Percentiles rank a stretch among this genome's conserved stretches.
phyloP scores from a whole-genome alignment of 2,329 filamentous ascomycete species.

The Teratosphaeria epicoccoides region DNA sequence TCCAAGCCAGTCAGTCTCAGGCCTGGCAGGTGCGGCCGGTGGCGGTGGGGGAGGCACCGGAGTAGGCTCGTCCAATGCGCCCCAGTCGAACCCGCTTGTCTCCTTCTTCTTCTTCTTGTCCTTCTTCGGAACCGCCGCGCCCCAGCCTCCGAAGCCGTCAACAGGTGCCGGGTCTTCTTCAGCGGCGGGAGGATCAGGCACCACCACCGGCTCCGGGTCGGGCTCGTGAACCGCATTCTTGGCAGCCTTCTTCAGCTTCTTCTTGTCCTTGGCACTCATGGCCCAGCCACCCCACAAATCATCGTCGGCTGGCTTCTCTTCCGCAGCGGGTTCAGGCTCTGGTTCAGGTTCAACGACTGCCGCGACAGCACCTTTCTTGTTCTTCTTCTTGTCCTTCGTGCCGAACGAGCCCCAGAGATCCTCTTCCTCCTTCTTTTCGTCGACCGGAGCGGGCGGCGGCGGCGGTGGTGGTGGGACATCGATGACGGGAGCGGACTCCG shows the following conservation, averaged over 20 bases:
- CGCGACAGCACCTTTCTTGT: conserved; percentile 24
- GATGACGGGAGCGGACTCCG: conserved; percentile 14
- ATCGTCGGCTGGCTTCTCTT: conserved; percentile 29
- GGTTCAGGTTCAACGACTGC: conserved; percentile 19
- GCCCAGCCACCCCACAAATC: conserved; percentile 23
- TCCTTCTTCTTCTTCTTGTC: conserved; percentile 34
- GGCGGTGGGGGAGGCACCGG: conserved; percentile 4
- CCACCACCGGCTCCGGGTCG: conserved; percentile 13
- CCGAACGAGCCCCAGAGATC: conserved; percentile 20
- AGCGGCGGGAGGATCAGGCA: conserved; percentile 11
- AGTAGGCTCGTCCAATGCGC: conserved; percentile 16
- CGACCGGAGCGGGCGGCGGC: conserved; percentile 16
- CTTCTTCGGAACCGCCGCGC: conserved; percentile 14
- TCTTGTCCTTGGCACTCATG: conserved; percentile 33
- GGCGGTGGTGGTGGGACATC: conserved; percentile 14
- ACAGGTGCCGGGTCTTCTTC: conserved; percentile 18
- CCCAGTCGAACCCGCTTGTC: conserved; percentile 24
- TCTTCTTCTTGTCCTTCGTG: conserved; percentile 37
- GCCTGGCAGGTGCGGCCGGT: conserved; percentile 17
- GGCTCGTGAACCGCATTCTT: conserved; percentile 23
- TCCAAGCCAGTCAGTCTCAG: conserved; percentile 16
- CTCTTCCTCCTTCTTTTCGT: conserved; percentile 24
- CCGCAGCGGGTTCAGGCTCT: conserved; percentile 31
- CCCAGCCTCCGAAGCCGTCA: conserved; percentile 21
- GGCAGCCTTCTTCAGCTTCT: conserved; percentile 39